Conservation (phyloP, 2,329 filamentous ascomycete species). For the Stachybotrys chartarum region DNA sequence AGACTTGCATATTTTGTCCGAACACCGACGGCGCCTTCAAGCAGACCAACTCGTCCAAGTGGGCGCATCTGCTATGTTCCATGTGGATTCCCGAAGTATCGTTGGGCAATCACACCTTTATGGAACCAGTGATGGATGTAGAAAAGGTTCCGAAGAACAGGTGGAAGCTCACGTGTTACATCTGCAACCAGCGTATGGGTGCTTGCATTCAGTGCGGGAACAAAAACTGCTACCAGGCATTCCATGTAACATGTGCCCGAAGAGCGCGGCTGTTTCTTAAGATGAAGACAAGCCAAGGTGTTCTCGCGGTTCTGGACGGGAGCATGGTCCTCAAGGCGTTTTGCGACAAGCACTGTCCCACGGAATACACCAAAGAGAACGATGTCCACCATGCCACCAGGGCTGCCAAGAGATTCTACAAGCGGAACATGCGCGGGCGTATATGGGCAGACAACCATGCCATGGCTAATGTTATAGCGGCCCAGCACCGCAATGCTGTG, state of each 20-base stretch:
- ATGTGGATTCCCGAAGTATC: slow-evolving; percentile 99
- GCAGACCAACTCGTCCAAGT: slow-evolving; percentile 92
- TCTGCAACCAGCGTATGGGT: slow-evolving; percentile 95
- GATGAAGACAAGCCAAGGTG: slow-evolving; percentile 90
- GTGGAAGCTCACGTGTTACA: slow-evolving; percentile 93
- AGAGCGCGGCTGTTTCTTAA: slow-evolving; percentile 82
- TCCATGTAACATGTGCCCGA: slow-evolving; percentile 93
- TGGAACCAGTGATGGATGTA: slow-evolving; percentile 97
- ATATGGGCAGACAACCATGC: slow-evolving; percentile 90
- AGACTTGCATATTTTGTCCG: slow-evolving; percentile 96
- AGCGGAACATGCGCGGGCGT: slow-evolving; percentile 77
- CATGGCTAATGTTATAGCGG: slow-evolving; percentile 73
- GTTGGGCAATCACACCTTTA: slow-evolving; percentile 90
- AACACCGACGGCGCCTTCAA: slow-evolving; percentile 98
- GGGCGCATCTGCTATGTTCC: slow-evolving; percentile 92
- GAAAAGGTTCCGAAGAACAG: slow-evolving; percentile 93
- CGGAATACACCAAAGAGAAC: slow-evolving; percentile 82
- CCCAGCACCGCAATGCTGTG: slow-evolving; percentile 56
- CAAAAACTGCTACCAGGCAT: slow-evolving; percentile 93
- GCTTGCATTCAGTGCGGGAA: slow-evolving; percentile 98
- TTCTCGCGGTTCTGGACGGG: slow-evolving; percentile 68
- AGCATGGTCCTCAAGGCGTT: slow-evolving; percentile 84
- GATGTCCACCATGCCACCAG: slow-evolving; percentile 72
- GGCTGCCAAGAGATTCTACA: slow-evolving; percentile 84
- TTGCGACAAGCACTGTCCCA: slow-evolving; percentile 89